Evolutionary conservation across 1,284 basidiomycete genomes (phyloP), one percentile per base, ranked within the genome.

Genomic region (Leccinum pallidistipes): DNA sequence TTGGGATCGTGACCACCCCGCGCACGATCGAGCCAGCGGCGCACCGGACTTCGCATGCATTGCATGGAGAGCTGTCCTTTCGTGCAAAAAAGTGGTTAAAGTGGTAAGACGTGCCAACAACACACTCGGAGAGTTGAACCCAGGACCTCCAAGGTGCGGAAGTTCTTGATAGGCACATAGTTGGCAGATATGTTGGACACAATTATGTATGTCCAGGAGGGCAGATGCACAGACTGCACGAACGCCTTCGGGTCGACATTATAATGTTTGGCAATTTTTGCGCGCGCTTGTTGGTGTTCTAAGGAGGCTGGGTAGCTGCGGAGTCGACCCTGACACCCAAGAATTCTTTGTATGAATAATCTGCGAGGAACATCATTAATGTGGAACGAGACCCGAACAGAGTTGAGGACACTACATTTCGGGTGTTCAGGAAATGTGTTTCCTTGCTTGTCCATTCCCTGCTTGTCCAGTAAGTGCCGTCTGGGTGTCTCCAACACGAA

Each of bases 281-380:
- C 61, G 11, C 70, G 70, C 0, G 71, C 71, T n/a, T 56, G 38
- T 36, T 62, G 61, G 8, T 66, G 62, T 40, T 69, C 60, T 24
- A 21, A 21, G 21, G 21, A 21, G 21, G 21, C 21, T 21, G 21
- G 2, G 38, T 16, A 14, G 71, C 29, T 1, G 60, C 40, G 36
- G 58, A 56, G 49, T 66, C 65, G 1, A 72, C 70, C 21, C 71
- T 69, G n/a, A 70, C 49, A 12, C 69, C 67, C 55, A 58, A 27
- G 51, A 71, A 68, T 43, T 69, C 60, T 11, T 66, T 55, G 47
- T 72, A 70, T 24, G 71, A 72, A 52, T 68, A 68, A 18, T 63
- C 69, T 70, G 27, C 11, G 36, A 27, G 45, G 12, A 51, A 24
- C 3, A 38, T 70, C 21, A 21, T 21, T 21, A 21, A 21, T 21